These are phyloP conservation scores for Starmerella apicola DNA, from an alignment of 805 yeast genomes.

Conservation along the genomic window DNA sequence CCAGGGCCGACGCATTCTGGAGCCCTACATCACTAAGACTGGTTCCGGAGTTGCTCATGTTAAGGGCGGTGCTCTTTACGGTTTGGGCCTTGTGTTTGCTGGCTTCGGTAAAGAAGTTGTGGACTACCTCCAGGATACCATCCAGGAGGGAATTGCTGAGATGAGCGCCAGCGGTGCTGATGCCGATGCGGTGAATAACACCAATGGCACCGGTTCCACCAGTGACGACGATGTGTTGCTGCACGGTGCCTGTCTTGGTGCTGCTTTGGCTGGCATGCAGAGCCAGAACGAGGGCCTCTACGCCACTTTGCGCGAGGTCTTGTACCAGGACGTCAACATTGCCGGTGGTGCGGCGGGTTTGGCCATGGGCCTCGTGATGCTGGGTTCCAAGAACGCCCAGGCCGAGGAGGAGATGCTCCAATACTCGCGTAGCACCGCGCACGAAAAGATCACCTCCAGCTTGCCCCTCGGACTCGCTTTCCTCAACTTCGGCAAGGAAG, in stretches of 20 bases:
- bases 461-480: slow-evolving; percentile 80
- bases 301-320: slow-evolving; percentile 69
- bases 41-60: slow-evolving; percentile 65
- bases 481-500: slow-evolving; percentile 75
- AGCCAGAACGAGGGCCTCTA: slow-evolving; percentile 60
- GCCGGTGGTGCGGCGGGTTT: slow-evolving; percentile 95
- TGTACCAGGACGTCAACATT: slow-evolving; percentile 81
- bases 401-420: slow-evolving; percentile 70
- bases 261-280: slow-evolving; percentile 96
- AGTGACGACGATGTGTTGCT: slow-evolving; percentile 70
- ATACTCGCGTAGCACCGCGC: slow-evolving; percentile 90
- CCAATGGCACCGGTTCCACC: slow-evolving; percentile 23
- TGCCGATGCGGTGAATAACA: slow-evolving; percentile 1
- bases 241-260: slow-evolving; percentile 92
- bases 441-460: slow-evolving; percentile 91
- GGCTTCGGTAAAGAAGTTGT: slow-evolving; percentile 83
- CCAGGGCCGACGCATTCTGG: slow-evolving; percentile 74
- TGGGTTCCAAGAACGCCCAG: slow-evolving; percentile 68
- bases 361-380: slow-evolving; percentile 90
- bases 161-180: slow-evolving; percentile 23
- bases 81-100: slow-evolving; percentile 85
- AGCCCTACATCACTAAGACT: slow-evolving; percentile 80
- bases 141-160: slow-evolving; percentile 36
- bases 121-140: slow-evolving; percentile 50
- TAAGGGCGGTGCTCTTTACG: slow-evolving; percentile 91